phyloP scores from a whole-genome alignment of 2,329 filamentous ascomycete genomes.

The Lachnellula arida region DNA sequence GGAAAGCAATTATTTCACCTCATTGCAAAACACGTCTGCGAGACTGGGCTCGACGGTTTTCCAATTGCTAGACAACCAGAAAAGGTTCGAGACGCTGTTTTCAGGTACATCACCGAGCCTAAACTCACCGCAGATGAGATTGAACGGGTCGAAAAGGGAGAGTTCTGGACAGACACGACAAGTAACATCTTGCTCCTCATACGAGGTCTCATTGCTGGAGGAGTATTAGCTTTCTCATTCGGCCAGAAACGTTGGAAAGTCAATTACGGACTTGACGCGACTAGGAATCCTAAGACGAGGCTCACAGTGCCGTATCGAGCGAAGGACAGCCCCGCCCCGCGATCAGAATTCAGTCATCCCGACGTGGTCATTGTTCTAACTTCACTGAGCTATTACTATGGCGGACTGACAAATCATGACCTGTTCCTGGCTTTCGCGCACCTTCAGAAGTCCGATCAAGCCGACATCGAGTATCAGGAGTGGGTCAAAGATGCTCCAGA shows the following conservation, averaged over 20 bases:
- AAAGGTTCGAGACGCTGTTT: background rate
- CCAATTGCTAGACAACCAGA: constrained; percentile 3
- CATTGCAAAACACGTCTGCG: constrained; percentile 8
- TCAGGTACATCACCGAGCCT: constrained; percentile 5
- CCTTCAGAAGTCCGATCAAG: constrained; percentile 48
- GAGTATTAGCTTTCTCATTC: constrained; percentile 50
- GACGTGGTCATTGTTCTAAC: constrained; percentile 55
- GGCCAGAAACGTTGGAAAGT: constrained; percentile 59
- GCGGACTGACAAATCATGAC: constrained; percentile 48
- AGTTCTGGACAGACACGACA: constrained; percentile 27
- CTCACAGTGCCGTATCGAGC: constrained; percentile 56
- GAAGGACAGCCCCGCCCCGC: constrained; percentile 51
- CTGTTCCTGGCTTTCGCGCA: constrained; percentile 43
- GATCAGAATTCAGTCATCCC: constrained; percentile 59
- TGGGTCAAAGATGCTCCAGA: constrained; percentile 40
- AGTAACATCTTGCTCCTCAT: constrained; percentile 42
- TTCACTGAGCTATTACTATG: constrained; percentile 51
- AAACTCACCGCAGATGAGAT: constrained; percentile 6
- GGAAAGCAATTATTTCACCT: background rate
- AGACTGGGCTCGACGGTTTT: constrained; percentile 9
- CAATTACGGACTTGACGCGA: constrained; percentile 53
- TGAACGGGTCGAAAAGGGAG: constrained; percentile 3
- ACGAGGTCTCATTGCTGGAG: constrained; percentile 50
- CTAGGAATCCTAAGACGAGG: constrained; percentile 34
- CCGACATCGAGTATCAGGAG: constrained; percentile 44